Base-by-base conservation (phyloP, 1,284 basidiomycete species). In the Cryptococcus sp. region DNA sequence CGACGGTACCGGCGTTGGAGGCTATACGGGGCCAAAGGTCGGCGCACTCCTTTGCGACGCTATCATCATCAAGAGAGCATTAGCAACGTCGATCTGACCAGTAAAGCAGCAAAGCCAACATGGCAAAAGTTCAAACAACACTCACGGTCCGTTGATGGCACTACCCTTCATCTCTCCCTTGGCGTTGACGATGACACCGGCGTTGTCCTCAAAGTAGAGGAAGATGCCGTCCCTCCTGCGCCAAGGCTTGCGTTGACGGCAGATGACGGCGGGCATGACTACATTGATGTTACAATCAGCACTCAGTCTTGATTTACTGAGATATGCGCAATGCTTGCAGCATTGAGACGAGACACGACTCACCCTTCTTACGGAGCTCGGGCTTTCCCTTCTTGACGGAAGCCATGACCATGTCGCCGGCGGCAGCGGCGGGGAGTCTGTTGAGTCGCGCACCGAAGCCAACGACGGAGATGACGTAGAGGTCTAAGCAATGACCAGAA, bases 81-180 rank as follows among this genome's bases (percentile, higher is more conserved):
- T 60, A 46, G 57, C 50, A 47, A 26, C 5, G 7, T 5, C 15
- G 23, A 19, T 29, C 45, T 22, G 20, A 41, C 5, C n/a, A 13
- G 40, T 11, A 23, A 44, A 10, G 23, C 0, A 25, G 20, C 45
- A n/a, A n/a, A n/a, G n/a, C 19, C 46, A 8, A 38, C 39, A 19
- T 37, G 44, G 4, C 46, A 34, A 25, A 45, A 29, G 22, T 17
- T 39, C 15, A 48, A 29, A 40, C 17, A 10, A 6, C 23, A 74
- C 74, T 72, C 63, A 76, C 74, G 95, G 96, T 68, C 95, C 95
- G 66, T 95, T 94, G 81, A 99, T 99, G 71, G 94, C 93, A 58
- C 91, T 93, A 61, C 95, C 95, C 86, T 99, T 99, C 95, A 99
- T 99, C 84, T 99, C 95, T 77, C 96, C 95, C 86, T 98, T 98